Percentiles rank a stretch among this genome's conserved stretches.
Evolutionary conservation across 768 basidiomycete species (phyloP).

Genomic region (Exsudoporus frostii): DNA sequence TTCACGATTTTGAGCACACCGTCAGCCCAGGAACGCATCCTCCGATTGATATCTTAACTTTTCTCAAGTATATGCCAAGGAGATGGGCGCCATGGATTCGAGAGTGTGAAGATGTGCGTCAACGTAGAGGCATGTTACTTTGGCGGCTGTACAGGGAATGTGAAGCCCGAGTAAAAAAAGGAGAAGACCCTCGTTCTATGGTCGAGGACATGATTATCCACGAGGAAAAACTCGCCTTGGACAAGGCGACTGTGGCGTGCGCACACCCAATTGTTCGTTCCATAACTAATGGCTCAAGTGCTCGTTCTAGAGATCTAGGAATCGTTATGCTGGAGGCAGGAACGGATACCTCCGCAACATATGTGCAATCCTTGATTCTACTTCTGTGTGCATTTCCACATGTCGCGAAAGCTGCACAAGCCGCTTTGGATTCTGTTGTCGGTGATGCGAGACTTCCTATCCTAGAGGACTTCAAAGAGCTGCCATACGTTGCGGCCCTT

Average conservation of each 20-base stretch:
- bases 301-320: neutral
- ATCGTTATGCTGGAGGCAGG: conserved; percentile 3
- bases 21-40: conserved; percentile 2
- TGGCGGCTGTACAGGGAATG: conserved; percentile 3
- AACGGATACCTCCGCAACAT: conserved; percentile 5
- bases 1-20: conserved; percentile 2
- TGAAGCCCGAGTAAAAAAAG: neutral
- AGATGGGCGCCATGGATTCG: conserved; percentile 5
- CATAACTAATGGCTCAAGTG: neutral
- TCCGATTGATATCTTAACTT: conserved; percentile 4
- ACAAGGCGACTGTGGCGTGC: conserved; percentile 1
- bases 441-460: conserved; percentile 2
- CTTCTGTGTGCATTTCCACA: conserved; percentile 3
- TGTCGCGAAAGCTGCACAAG: neutral
- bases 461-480: neutral
- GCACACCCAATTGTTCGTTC: neutral
- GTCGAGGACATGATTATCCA: neutral
- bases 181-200: conserved; percentile 1
- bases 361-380: conserved; percentile 1
- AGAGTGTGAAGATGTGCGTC: conserved; percentile 4
- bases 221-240: neutral
- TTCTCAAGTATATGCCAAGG: conserved; percentile 4
- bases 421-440: conserved; percentile 1
- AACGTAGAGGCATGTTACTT: neutral
- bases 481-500: conserved; percentile 3